These are phyloP conservation scores for Pleomassaria siparia DNA, from an alignment of 2,329 filamentous ascomycete genomes.

Conservation along the genomic window DNA sequence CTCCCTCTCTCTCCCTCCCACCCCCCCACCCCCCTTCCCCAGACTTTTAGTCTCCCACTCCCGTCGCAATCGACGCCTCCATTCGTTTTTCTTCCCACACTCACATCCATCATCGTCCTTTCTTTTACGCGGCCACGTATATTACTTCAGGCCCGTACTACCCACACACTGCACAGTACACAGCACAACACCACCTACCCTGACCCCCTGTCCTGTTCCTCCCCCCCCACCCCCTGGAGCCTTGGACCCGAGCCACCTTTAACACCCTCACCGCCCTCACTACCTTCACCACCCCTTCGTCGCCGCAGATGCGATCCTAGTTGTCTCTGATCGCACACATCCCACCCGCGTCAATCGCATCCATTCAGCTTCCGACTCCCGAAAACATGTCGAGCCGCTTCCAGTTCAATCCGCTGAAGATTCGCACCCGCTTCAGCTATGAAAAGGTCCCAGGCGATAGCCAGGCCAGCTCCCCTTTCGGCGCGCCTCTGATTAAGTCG, in stretches of 20 bases:
- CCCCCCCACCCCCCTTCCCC: slow-evolving; percentile 1
- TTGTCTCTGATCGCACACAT: slow-evolving; percentile 21
- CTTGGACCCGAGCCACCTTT: slow-evolving; percentile 3
- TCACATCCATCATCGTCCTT: slow-evolving; percentile 1
- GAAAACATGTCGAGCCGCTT: slow-evolving; percentile 44
- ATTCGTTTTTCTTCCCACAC: too few species aligned
- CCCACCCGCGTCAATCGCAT: slow-evolving; percentile 2
- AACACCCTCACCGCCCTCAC: not conserved
- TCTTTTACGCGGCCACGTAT: not conserved
- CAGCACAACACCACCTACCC: too few species aligned
- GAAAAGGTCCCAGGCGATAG: slow-evolving; percentile 49
- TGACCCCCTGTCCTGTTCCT: too few species aligned
- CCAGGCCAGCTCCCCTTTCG: slow-evolving; percentile 44
- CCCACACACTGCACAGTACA: not conserved
- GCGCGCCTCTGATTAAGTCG: slow-evolving; percentile 37
- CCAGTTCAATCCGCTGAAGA: slow-evolving; percentile 48
- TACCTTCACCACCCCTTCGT: not conserved
- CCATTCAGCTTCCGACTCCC: too few species aligned
- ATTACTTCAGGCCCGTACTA: not conserved
- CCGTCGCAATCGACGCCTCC: slow-evolving; percentile 2
- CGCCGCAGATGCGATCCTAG: slow-evolving; percentile 31
- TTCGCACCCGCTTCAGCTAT: slow-evolving; percentile 48
- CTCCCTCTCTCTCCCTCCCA: slow-evolving; percentile 2
- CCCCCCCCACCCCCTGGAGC: slow-evolving; percentile 4
- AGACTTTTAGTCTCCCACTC: not conserved